Base-by-base conservation (phyloP, 164 flowering plant species). In the Euptelea pleiosperma region DNA sequence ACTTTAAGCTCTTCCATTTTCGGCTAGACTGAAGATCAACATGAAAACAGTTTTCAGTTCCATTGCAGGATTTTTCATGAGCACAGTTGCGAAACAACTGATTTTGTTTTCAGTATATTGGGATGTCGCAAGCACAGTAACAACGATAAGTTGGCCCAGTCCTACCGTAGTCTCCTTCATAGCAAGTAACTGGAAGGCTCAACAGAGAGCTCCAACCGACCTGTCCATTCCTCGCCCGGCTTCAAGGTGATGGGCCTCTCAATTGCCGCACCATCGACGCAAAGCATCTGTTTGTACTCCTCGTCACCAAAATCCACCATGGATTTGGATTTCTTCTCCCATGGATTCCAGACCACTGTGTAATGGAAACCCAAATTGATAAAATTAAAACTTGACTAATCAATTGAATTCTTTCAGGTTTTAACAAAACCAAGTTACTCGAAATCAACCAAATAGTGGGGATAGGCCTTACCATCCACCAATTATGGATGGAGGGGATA, bases 271-370 rank as follows among this genome's bases (percentile, higher is more conserved):
- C 79, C 96, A 66, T 84, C 86, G 1, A 94, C 93, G 55, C 97
- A 91, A 26, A 88, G 72, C 97, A 89, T 91, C 66, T 85, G 84
- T 50, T 85, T 86, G 84, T 91, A 94, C 65, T 94, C 99, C 22
- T 83, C 93, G 8, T 88, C 90, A 0, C 95, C 91, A 39, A 94
- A 73, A 75, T 89, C 97, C 8, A 42, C 61, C 84, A 86, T 89
- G 28, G 82, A 63, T 67, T 80, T 94, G 25, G 93, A 75, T 60
- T 85, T 94, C 77, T 85, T 91, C 62, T 91, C 97, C 97, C 99
- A 91, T 60, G 99, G 99, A 73, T 94, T 94, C 99, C 99, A 94
- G 1, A 91, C 93, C 57, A 80, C 99, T 94, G 75, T 21, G n/a
- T n/a, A n/a, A n/a, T n/a, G n/a, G n/a, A n/a, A n/a, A n/a, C n/a